These are phyloP conservation scores for Pelagomonas calceolata DNA, from an alignment of 108 stramenopile species.

Conservation along the genomic window DNA sequence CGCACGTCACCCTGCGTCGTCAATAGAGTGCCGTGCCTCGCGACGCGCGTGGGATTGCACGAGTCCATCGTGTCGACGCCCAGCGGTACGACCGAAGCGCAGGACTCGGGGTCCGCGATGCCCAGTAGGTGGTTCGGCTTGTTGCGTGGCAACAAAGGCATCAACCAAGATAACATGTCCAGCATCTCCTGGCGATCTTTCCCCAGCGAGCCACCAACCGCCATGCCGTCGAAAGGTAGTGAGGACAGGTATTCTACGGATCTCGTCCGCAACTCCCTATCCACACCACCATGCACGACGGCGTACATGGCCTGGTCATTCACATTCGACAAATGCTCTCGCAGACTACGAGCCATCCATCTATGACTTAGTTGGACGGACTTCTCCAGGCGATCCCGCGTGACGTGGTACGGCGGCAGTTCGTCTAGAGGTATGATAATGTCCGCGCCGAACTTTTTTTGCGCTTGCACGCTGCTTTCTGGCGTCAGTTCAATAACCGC, in stretches of 20 bases:
- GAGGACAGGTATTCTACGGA: conserved; percentile 72
- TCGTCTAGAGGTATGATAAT: conserved; percentile 91
- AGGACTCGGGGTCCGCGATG: conserved; percentile 76
- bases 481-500: conserved; percentile 67
- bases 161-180: conserved; percentile 69
- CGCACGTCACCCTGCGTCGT: conserved; percentile 45
- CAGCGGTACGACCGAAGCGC: conserved; percentile 50
- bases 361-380: conserved; percentile 74
- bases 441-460: conserved; percentile 78
- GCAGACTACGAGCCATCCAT: conserved; percentile 66
- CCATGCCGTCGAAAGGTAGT: conserved; percentile 82
- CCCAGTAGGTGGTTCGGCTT: conserved; percentile 83
- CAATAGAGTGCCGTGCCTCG: conserved; percentile 67
- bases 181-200: conserved; percentile 68
- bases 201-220: conserved; percentile 78
- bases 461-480: conserved; percentile 72
- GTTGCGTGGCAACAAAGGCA: conserved; percentile 48
- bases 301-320: conserved; percentile 78
- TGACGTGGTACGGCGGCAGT: conserved; percentile 74
- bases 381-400: conserved; percentile 40
- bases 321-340: conserved; percentile 62
- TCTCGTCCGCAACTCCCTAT: conserved; percentile 56
- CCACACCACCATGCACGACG: conserved; percentile 81
- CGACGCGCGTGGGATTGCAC: conserved; percentile 76
- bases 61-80: conserved; percentile 84